Percentiles rank a stretch among this genome's conserved stretches.
phyloP scores from a whole-genome alignment of 805 yeast genomes.

The Candida xiaguanensis region DNA sequence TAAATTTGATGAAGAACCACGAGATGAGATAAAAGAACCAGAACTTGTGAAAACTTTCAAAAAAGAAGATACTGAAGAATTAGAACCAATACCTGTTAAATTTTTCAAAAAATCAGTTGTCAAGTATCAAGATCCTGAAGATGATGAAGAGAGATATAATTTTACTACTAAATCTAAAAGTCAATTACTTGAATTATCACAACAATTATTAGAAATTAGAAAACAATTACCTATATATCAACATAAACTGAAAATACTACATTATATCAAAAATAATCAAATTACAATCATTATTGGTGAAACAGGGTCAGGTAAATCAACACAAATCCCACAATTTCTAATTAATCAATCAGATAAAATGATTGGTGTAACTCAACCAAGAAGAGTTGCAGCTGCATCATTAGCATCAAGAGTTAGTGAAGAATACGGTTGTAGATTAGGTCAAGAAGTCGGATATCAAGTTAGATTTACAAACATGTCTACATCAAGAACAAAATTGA shows the following conservation, averaged over 20 bases:
- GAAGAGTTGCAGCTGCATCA: conserved; percentile 96
- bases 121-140: conserved; percentile 21
- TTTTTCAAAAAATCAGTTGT: conserved; percentile 6
- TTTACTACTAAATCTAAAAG: conserved; percentile 6
- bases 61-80: no score
- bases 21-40: conserved; percentile 1
- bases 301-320: conserved; percentile 97
- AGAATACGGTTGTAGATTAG: conserved; percentile 74
- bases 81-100: no score
- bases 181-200: conserved; percentile 38
- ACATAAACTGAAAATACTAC: conserved; percentile 60
- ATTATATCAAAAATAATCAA: conserved; percentile 49
- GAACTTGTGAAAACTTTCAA: not conserved
- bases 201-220: conserved; percentile 47
- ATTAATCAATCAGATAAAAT: conserved; percentile 49
- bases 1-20: conserved; percentile 21
- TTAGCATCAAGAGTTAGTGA: conserved; percentile 90
- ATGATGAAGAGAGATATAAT: conserved; percentile 10
- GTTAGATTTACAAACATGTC: conserved; percentile 81
- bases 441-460: conserved; percentile 85
- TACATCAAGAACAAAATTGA: conserved; percentile 55
- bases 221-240: conserved; percentile 70
- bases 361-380: conserved; percentile 93
- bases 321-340: conserved; percentile 93
- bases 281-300: conserved; percentile 90